phyloP scores from a whole-genome alignment of 306 rosid species.

The Hippophae rhamnoides region DNA sequence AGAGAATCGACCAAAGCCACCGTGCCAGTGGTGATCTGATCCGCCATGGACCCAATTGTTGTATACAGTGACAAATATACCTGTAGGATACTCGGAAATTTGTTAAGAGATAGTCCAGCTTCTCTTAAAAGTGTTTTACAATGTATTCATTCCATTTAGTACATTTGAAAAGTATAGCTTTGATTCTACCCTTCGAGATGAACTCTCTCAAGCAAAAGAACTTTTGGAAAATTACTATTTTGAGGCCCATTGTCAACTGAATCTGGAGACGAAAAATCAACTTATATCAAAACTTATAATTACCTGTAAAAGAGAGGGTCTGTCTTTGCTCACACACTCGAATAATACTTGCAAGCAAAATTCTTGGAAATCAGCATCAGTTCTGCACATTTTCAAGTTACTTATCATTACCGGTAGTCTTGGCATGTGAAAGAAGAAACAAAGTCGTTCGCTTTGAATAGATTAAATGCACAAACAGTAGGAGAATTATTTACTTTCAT shows the following conservation, averaged over 20 bases:
- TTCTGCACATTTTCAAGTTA: slow-evolving; percentile 41
- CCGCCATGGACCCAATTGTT: slow-evolving; percentile 62
- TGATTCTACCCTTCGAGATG: too few relatives aligned
- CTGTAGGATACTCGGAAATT: slow-evolving; percentile 31
- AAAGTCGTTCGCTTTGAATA: not conserved
- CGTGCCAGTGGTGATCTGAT: slow-evolving; percentile 51
- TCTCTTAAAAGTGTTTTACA: too few relatives aligned
- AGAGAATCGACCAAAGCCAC: slow-evolving; percentile 61
- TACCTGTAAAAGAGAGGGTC: slow-evolving; percentile 95
- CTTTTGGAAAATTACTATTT: too few relatives aligned
- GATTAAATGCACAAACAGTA: not conserved
- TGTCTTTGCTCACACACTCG: slow-evolving; percentile 97
- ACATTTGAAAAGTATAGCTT: too few relatives aligned
- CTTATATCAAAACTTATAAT: slow-evolving; percentile 3
- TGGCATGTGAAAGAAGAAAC: not conserved
- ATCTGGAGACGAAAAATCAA: not conserved
- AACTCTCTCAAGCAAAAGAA: too few relatives aligned
- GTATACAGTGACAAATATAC: slow-evolving; percentile 83
- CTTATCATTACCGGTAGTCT: slow-evolving; percentile 5
- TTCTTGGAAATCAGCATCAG: slow-evolving; percentile 83
- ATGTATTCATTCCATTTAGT: too few relatives aligned
- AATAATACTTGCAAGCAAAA: slow-evolving; percentile 97
- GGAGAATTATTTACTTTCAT: too few relatives aligned
- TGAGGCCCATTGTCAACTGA: too few relatives aligned
- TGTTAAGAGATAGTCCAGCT: not conserved